Evolutionary conservation across 306 rosid genomes (phyloP), one percentile per base, ranked within the genome.

Genomic region (Prunus davidiana): DNA sequence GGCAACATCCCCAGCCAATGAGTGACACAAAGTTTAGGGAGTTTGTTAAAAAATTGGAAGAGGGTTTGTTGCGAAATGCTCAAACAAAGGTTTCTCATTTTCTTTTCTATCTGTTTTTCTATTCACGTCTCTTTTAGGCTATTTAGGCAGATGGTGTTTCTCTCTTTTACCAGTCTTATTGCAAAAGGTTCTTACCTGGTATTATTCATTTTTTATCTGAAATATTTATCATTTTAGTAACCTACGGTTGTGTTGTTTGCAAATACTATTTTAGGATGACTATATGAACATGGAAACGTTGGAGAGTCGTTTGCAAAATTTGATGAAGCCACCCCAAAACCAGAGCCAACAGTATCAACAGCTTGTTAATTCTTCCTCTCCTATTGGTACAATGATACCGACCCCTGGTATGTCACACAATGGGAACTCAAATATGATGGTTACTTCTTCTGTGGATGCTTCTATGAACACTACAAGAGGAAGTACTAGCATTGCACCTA

Each of bases 321-420:
- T 75, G 57, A 24, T 88, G 61, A 87, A 74, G 80, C 83, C 86
- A 55, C 3, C 85, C 6, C n/a, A 71, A 79, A 88, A 79, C 85
- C 91, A 89, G 73, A 79, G 41, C 83, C 93, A 87, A 76, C 98
- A 89, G 63, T 86, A 87, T 78, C 80, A 84, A 32, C 97, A 84
- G 80, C 86, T 76, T 79, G 90, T 86, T 65, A 84, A 81, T 87
- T 86, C 94, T 64, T 70, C 87, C 30, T 86, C 97, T 70, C 82
- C 93, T 24, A 51, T 87, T 56, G 84, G 93, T 74, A 89, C 92
- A 55, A 95, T 95, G 99, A 95, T 92, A 85, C 97, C 99, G 24
- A 95, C 99, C 8, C 97, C 99, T 51, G 98, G 99, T 58, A 90
- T 95, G 89, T 79, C 90, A 19, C 92, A 89, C 73, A 75, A 81